phyloP scores from a whole-genome alignment of 495 filamentous ascomycete species.

The Penicillium robsamsonii region DNA sequence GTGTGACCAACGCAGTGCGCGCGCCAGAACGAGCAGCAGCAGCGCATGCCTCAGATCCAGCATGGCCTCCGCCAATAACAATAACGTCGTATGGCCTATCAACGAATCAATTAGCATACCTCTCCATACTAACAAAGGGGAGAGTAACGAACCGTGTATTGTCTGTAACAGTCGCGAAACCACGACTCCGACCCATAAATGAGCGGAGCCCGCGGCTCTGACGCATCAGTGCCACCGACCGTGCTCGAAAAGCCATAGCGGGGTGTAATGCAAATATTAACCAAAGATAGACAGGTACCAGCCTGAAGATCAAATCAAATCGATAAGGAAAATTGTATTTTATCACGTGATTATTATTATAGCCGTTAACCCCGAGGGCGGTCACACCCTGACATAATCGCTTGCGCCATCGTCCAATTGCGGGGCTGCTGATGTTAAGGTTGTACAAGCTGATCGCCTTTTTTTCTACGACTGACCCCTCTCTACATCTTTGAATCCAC shows the following conservation, averaged over 20 bases:
- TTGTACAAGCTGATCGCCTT: neutral
- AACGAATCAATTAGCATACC: conserved; percentile 4
- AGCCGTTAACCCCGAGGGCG: conserved; percentile 25
- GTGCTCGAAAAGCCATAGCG: conserved; percentile 39
- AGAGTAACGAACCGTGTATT: conserved; percentile 37
- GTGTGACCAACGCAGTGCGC: conserved; percentile 85
- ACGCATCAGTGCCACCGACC: conserved; percentile 31
- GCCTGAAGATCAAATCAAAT: conserved; percentile 1
- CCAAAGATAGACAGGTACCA: conserved; percentile 6
- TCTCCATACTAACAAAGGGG: neutral
- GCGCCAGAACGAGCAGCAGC: conserved; percentile 89
- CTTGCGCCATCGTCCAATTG: conserved; percentile 41
- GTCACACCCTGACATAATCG: conserved; percentile 28
- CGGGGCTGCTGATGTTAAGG: conserved; percentile 49
- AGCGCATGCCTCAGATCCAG: conserved; percentile 91
- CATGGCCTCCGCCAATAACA: conserved; percentile 94
- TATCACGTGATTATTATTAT: conserved; percentile 22
- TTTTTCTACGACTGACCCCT: conserved; percentile 6
- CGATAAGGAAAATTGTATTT: conserved; percentile 24
- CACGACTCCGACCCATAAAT: conserved; percentile 24
- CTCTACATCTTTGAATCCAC: neutral
- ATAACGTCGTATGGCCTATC: conserved; percentile 82
- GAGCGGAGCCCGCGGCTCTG: conserved; percentile 32
- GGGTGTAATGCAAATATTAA: conserved; percentile 4
- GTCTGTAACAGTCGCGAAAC: conserved; percentile 49